Conservation (phyloP, 257 asterid species). For the Solanum chiquidenum region DNA sequence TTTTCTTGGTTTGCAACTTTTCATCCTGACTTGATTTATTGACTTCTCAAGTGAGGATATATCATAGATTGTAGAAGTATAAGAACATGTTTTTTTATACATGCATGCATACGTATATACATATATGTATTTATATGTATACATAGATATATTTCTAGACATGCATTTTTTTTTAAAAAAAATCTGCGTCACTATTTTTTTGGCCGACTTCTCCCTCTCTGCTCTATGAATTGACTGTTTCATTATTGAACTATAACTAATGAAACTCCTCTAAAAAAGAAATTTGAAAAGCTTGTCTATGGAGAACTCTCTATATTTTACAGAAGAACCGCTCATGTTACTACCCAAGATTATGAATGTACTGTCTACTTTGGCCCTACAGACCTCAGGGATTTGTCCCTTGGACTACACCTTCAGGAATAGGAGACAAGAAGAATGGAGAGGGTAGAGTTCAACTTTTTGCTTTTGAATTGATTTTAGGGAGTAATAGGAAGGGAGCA, state of each 20-base stretch:
- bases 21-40: background rate
- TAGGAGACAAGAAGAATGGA: background rate
- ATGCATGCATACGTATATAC: background rate
- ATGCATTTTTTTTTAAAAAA: background rate
- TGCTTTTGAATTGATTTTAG: background rate
- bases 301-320: background rate
- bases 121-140: background rate
- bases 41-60: constrained; percentile 1
- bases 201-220: background rate
- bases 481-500: background rate
- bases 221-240: background rate
- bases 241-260: background rate
- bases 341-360: background rate
- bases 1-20: constrained; percentile 2
- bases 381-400: background rate
- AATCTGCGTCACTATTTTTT: background rate
- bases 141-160: background rate
- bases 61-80: background rate
- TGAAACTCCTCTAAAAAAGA: background rate
- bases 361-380: background rate
- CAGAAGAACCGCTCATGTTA: background rate
- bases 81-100: background rate
- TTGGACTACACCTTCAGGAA: background rate
- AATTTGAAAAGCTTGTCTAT: background rate
- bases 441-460: background rate